Evolutionary conservation across 345 rosid species (phyloP), one percentile per base, ranked within the genome.

Genomic region (Lepidium didymum): DNA sequence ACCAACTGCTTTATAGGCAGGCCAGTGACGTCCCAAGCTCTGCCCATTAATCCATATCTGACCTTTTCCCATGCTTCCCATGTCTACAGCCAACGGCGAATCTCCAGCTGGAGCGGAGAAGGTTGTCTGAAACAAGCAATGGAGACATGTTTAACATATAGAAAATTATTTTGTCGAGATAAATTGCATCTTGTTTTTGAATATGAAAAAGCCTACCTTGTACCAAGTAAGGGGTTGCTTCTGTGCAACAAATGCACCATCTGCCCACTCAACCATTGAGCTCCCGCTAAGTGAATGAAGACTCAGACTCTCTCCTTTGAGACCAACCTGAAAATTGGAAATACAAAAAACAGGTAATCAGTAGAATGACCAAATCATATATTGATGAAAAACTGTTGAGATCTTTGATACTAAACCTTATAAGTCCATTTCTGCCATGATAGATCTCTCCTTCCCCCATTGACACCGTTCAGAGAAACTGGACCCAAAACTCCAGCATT

Each of bases 341-440:
- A 60, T 16, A 53, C 33, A 41, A 61, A 34, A 29, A 31, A 34
- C 6, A 2, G 56, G 2, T 19, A 34, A 49, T 58, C 68, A 35
- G 44, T 43, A 27, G 6, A 59, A 13, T 25, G 68, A 53, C 45
- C n/a, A 7, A 19, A 25, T 8, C 4, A 65, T 15, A 52, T 51
- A 15, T 14, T 38, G 38, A 1, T 37, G 27, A 23, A 38, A 9
- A 6, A 4, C 1, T 6, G 50, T 15, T 50, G 38, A 21, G 11
- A 21, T 64, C n/a, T 59, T 25, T 60, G 7, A 43, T 33, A 27
- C 0, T 25, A 42, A 40, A 94, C 99, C 96, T 91, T 89, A 77
- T 95, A 95, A 42, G 93, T 73, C 99, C 99, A 95, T 68, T 91
- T 91, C 82, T 91, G 96, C 97, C 97, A 87, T 19, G 99, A 83